These are phyloP conservation scores for Hibiscus syriacus DNA, from an alignment of 345 rosid species.

Conservation along the genomic window DNA sequence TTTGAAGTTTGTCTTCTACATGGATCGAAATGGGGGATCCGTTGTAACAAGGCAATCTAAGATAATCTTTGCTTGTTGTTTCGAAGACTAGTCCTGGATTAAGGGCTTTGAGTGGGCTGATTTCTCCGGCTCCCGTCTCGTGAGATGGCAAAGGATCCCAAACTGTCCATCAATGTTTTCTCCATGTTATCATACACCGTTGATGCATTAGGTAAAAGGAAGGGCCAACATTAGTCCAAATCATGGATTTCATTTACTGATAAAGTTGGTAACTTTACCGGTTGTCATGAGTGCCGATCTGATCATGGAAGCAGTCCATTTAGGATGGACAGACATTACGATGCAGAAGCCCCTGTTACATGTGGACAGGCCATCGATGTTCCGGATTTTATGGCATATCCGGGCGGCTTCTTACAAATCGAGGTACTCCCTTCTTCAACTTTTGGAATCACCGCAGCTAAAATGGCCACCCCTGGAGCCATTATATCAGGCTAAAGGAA, in stretches of 20 bases:
- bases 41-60: slow-evolving; percentile 48
- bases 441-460: slow-evolving; percentile 54
- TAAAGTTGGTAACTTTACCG: slow-evolving; percentile 22
- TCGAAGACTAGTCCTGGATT: slow-evolving; percentile 73
- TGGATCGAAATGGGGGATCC: slow-evolving; percentile 48
- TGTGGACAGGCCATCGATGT: slow-evolving; percentile 95
- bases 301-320: slow-evolving; percentile 67
- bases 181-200: slow-evolving; percentile 37
- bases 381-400: slow-evolving; percentile 50
- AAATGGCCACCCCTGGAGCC: slow-evolving; percentile 81
- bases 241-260: neutral
- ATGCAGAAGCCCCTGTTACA: slow-evolving; percentile 66
- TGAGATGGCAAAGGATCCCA: slow-evolving; percentile 40
- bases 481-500: slow-evolving; percentile 62
- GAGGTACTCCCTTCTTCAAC: slow-evolving; percentile 21
- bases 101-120: slow-evolving; percentile 48
- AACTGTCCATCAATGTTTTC: slow-evolving; percentile 38
- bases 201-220: slow-evolving; percentile 33
- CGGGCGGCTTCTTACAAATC: slow-evolving; percentile 23
- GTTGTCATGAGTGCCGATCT: slow-evolving; percentile 82
- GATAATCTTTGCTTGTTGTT: slow-evolving; percentile 42
- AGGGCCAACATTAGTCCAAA: neutral
- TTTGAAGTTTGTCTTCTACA: slow-evolving; percentile 37
- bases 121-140: slow-evolving; percentile 68
- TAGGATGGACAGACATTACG: slow-evolving; percentile 39